Base-by-base conservation (phyloP, 192 early-diverging fungal genomes). In the Powellomyces hirtus region DNA sequence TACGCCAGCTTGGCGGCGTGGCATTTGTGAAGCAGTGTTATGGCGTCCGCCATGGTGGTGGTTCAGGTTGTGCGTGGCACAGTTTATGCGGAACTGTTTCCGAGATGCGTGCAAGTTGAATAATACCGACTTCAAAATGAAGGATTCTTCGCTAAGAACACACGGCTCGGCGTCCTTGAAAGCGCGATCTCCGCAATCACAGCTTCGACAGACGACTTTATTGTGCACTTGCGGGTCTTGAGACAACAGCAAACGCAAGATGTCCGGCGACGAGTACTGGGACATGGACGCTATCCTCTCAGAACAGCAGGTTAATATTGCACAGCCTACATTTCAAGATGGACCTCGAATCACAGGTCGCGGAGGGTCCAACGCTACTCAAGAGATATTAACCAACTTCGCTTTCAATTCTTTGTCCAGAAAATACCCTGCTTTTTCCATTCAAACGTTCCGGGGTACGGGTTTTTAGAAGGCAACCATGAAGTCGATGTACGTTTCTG, bases 241-340 rank as follows among this genome's bases (percentile, higher is more conserved):
- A n/a, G n/a, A n/a, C n/a, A n/a, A n/a, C n/a, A n/a, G n/a, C n/a
- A n/a, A n/a, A n/a, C n/a, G n/a, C n/a, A n/a, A n/a, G n/a, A 60
- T 60, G 59, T n/a, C 33, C n/a, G 63, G 64, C 29, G 76, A 72
- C 66, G 73, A 73, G 11, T 81, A 72, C 49, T 81, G 79, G 79
- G 73, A 72, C 66, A 29, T 81, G 18, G 79, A 81, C 40, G 69
- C 76, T 11, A 71, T 74, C 34, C 60, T 81, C 14, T 72, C 79
- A 20, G 76, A 81, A 29, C 79, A 81, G 38, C 73, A 75, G 73
- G 79, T 77, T 38, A 11, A 62, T 40, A n/a, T n/a, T n/a, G n/a
- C n/a, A n/a, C n/a, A n/a, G n/a, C n/a, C n/a, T n/a, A n/a, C n/a
- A n/a, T n/a, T n/a, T n/a, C n/a, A n/a, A n/a, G 24, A 5, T 49